Evolutionary conservation across 2,329 filamentous ascomycete species (phyloP), one percentile per base, ranked within the genome.

Genomic region (Aspergillus arachidicola): DNA sequence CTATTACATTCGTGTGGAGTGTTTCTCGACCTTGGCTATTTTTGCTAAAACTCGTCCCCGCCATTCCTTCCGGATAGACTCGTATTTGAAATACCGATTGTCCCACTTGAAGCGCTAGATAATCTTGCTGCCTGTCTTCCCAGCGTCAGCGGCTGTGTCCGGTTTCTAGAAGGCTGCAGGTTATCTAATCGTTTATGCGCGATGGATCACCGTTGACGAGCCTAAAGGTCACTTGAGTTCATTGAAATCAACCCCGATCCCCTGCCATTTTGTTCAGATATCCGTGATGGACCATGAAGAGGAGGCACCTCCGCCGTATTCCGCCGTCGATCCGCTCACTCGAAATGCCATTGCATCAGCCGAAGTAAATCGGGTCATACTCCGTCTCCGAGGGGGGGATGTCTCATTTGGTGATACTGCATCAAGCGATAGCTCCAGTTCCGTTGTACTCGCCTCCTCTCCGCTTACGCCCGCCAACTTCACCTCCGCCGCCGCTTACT

Each of bases 261-360:
- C 32, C 38, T 38, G n/a, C 36, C 23, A 56, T 12, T 46, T 12
- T 36, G 59, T 46, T 55, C 43, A 45, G 53, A 62, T 48, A 53
- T 51, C 66, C 64, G 61, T 62, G 64, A 77, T 77, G 75, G 74
- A 76, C 61, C 68, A 72, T 58, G 76, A 80, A 36, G 78, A 79
- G 59, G 76, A 79, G 59, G 75, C 73, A 64, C 78, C 77, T 64
- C 77, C 79, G 59, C 78, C 79, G 32, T 80, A 80, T 67, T 77
- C 78, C 63, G 72, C 77, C 45, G 72, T 78, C 58, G 79, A 80
- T 62, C 78, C 79, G 45, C 70, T 79, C 58, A 51, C 23, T 46
- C 56, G 68, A 53, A 71, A 69, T 62, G 66, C 58, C 56, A 58
- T 63, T 36, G 66, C 62, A 10, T 57, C 59, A 2, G 60, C 66